A percentile compares a stretch with the other conserved stretches of the same genome.
Evolutionary conservation across 176 grass and related monocot genomes (phyloP).

Genomic region (Zoysia pacifica): DNA sequence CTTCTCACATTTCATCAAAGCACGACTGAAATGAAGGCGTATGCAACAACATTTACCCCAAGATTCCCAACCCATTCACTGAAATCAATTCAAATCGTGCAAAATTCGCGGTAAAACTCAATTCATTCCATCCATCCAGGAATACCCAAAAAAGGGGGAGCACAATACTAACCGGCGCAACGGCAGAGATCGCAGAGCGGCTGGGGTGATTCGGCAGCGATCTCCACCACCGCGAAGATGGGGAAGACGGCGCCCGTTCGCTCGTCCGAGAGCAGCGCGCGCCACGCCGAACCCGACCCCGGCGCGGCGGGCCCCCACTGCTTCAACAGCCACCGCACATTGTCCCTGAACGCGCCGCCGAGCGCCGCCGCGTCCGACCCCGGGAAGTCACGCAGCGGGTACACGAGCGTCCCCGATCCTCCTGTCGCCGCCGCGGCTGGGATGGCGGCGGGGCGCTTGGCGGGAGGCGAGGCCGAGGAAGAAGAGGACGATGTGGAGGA

Average conservation of each 20-base stretch:
- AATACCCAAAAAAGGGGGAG: background rate
- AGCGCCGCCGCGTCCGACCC: slow-evolving; percentile 51
- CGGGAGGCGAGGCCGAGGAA: background rate
- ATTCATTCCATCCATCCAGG: slow-evolving; percentile 2
- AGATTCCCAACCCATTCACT: background rate
- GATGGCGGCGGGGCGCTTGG: slow-evolving; percentile 11
- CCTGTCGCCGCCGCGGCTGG: slow-evolving; percentile 5
- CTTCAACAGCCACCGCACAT: slow-evolving; percentile 53
- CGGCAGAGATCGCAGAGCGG: slow-evolving; percentile 73
- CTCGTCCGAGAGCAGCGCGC: slow-evolving; percentile 64
- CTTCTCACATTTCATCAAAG: slow-evolving; percentile 11
- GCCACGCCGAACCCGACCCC: slow-evolving; percentile 41
- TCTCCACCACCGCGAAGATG: slow-evolving; percentile 70
- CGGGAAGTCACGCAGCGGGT: slow-evolving; percentile 68
- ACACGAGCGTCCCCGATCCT: slow-evolving; percentile 40
- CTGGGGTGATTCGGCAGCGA: slow-evolving; percentile 33
- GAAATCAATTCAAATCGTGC: slow-evolving; percentile 14
- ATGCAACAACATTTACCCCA: background rate
- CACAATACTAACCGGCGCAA: slow-evolving; percentile 51
- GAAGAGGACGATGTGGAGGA: slow-evolving; percentile 24
- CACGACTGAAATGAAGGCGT: background rate
- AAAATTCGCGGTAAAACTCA: slow-evolving; percentile 1
- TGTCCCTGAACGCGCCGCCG: slow-evolving; percentile 68
- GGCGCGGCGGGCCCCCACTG: slow-evolving; percentile 44
- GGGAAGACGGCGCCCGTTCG: slow-evolving; percentile 43